Base-by-base conservation (phyloP, 257 asterid species). In the Jacaranda mimosifolia region DNA sequence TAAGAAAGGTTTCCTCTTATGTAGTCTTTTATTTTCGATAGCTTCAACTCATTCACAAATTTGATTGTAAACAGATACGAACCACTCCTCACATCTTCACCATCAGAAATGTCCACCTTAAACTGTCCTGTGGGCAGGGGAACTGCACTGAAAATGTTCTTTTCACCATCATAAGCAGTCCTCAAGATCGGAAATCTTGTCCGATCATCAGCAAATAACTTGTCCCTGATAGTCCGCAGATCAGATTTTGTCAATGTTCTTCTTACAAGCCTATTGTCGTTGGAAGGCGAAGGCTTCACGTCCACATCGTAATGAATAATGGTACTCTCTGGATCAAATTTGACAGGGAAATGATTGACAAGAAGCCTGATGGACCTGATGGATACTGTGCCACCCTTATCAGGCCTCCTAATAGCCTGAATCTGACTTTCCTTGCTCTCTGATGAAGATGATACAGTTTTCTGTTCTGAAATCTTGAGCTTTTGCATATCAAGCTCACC, bases 121-220 rank as follows among this genome's bases (percentile, higher is more conserved):
- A 73, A 83, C 52, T 63, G 36, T 19, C 91, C 96, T 9, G 80
- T 81, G 0, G 87, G 88, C 35, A 93, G 78, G 64, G 2, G 17
- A 14, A 83, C 88, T 4, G 83, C 80, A 63, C 98, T 93, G 80
- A 83, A 91, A 15, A 93, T 77, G 72, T 81, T 93, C 82, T 88
- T 93, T 13, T 80, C 92, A 17, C 96, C 96, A 9, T 93, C 98
- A 81, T 81, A 89, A n/a, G 87, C 88, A 4, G 85, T 76, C 73
- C 55, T 81, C 5, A 82, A 45, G 18, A 57, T 12, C 5, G 83
- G 82, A 60, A 88, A 84, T 4, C 18, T 52, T 13, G 4, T 11
- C 0, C 4, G 42, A 40, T 73, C 67, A 6, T 76, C 9, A 2
- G 86, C 38, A 6, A 84, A 86, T 9, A 87, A 64, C 73, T 79